A percentile compares a stretch with the other conserved stretches of the same genome.
phyloP scores from a whole-genome alignment of 2,329 filamentous ascomycete species.

The Venturia oleaginea region DNA sequence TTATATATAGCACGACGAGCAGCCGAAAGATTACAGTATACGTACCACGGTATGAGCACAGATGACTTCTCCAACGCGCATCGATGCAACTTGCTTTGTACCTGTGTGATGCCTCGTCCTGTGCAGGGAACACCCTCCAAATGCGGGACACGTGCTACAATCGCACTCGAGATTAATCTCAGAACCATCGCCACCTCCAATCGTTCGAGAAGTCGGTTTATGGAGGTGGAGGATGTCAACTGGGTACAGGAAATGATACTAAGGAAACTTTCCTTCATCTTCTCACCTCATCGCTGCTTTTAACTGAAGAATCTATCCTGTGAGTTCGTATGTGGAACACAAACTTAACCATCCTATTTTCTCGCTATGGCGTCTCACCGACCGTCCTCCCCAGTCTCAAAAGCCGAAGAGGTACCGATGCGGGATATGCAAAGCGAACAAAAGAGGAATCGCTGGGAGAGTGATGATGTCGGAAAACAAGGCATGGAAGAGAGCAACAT shows the following conservation, averaged over 20 bases:
- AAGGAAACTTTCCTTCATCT: not conserved
- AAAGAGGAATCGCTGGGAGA: not conserved
- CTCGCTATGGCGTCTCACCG: not conserved
- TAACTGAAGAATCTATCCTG: too few relatives aligned
- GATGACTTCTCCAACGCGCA: not conserved
- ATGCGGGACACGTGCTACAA: not conserved
- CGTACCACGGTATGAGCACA: too few relatives aligned
- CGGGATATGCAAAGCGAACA: not conserved
- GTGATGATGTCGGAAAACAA: not conserved
- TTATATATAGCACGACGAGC: too few relatives aligned
- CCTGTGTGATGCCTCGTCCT: not conserved
- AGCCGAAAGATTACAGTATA: too few relatives aligned
- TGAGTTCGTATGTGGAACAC: not conserved
- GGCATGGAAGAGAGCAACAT: not conserved
- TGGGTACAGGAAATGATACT: not conserved
- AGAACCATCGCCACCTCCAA: not conserved
- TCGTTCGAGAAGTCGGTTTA: not conserved
- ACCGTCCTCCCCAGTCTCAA: not conserved
- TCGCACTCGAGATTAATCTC: not conserved
- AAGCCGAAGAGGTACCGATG: not conserved
- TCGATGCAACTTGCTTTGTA: not conserved
- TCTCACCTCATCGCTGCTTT: not conserved
- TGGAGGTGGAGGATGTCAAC: not conserved
- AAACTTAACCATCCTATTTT: not conserved
- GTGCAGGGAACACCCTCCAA: not conserved